These are phyloP conservation scores for Pleurotus eryngii DNA, from an alignment of 768 basidiomycete species.

Conservation along the genomic window DNA sequence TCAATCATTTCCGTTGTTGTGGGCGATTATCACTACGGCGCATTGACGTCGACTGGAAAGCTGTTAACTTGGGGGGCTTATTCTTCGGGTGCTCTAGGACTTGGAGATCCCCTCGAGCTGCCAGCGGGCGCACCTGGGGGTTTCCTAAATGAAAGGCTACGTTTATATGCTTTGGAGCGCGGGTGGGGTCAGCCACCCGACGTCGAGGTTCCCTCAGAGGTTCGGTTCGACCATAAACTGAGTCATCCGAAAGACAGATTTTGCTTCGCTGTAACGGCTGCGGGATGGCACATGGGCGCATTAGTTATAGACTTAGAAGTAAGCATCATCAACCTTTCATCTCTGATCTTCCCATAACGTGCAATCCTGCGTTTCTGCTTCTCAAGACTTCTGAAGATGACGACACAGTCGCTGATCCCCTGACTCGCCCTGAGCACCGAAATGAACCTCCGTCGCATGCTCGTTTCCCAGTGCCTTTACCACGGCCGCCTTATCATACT, in stretches of 20 bases:
- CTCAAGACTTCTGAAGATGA: conserved; percentile 32
- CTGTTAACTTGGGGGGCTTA: conserved; percentile 80
- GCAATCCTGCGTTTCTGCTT: conserved; percentile 13
- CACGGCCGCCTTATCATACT: conserved; percentile 7
- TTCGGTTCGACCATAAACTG: conserved; percentile 64
- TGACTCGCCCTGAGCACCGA: conserved; percentile 13
- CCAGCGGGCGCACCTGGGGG: conserved; percentile 57
- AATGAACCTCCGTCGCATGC: conserved; percentile 5
- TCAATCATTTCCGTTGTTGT: conserved; percentile 83
- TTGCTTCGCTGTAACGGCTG: conserved; percentile 77
- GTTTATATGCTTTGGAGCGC: conserved; percentile 21
- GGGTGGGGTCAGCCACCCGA: conserved; percentile 32
- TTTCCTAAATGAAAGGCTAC: conserved; percentile 37
- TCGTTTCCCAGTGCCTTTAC: conserved; percentile 11
- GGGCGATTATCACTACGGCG: conserved; percentile 92
- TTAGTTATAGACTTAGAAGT: conserved; percentile 85
- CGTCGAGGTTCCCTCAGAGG: conserved; percentile 62
- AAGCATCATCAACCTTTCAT: conserved; percentile 15
- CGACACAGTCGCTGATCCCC: conserved; percentile 33
- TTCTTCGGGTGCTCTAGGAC: conserved; percentile 78
- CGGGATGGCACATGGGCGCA: conserved; percentile 92
- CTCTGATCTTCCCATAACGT: conserved; percentile 6
- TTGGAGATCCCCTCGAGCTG: conserved; percentile 68
- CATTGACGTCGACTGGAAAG: conserved; percentile 74
- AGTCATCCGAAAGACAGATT: conserved; percentile 55